Evolutionary conservation across 2,329 filamentous ascomycete species (phyloP).

Genomic region (Aspergillus sp.): DNA sequence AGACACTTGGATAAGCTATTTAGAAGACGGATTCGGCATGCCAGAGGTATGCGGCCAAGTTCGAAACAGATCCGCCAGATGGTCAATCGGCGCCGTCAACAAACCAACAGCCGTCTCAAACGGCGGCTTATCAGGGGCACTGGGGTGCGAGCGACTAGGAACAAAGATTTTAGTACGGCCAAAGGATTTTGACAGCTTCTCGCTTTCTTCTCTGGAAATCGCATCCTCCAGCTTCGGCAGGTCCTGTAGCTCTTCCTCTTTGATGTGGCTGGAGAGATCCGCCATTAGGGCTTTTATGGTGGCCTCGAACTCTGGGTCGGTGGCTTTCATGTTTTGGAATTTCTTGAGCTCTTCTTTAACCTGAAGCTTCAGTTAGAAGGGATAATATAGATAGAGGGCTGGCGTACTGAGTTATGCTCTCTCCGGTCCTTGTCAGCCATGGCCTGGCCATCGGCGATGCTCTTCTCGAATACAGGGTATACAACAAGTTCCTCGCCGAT

Average conservation of each 20-base stretch:
- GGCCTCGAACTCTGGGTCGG: conserved; percentile 40
- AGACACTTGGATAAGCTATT: background rate
- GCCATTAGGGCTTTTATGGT: conserved; percentile 45
- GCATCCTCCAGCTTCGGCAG: conserved; percentile 48
- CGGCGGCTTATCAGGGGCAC: conserved; percentile 50
- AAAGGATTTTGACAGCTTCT: conserved; percentile 45
- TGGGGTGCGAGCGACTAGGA: conserved; percentile 52
- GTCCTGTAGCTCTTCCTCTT: conserved; percentile 51
- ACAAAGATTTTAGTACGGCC: conserved; percentile 54
- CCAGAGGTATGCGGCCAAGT: conserved; percentile 36
- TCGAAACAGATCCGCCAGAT: conserved; percentile 53
- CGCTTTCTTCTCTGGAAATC: conserved; percentile 33
- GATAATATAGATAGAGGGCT: no score
- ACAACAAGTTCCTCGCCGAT: conserved; percentile 53
- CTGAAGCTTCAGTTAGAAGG: conserved; percentile 15
- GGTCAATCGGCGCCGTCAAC: conserved; percentile 57
- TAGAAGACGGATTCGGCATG: conserved; percentile 8
- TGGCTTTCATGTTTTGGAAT: conserved; percentile 48
- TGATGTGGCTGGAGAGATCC: conserved; percentile 46
- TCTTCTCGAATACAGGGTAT: conserved; percentile 54
- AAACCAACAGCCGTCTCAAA: conserved; percentile 58
- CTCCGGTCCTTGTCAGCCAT: conserved; percentile 50
- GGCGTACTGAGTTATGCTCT: conserved; percentile 39
- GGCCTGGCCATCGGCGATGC: conserved; percentile 42
- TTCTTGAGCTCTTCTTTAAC: conserved; percentile 50